Evolutionary conservation across 2,329 filamentous ascomycete genomes (phyloP), one percentile per base, ranked within the genome.

Genomic region (Blastomyces silverae): DNA sequence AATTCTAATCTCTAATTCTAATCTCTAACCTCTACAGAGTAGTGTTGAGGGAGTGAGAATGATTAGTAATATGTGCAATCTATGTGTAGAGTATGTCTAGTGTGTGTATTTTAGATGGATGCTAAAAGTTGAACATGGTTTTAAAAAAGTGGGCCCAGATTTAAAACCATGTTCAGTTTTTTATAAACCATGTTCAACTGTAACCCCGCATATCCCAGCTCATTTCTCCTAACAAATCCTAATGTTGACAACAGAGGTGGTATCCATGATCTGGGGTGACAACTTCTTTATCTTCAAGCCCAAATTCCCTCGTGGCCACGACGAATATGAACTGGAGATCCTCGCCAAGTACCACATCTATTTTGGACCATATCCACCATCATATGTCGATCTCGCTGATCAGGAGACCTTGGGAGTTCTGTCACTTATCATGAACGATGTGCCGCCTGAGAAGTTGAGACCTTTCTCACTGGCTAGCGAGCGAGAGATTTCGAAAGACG

Each of bases 401-500:
- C 8, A 64, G 39, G 63, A 65, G 39, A 69, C 61, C 2, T 56
- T 68, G 48, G 61, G 39, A 11, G n/a, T 65, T 7, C 37, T 69
- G 5, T 39, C 55, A 46, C 34, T 46, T 53, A 58, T 69, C 39
- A 70, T 69, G 64, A 55, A 66, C 7, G 22, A 62, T 61, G 65
- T 68, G 56, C 65, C 69, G 61, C 64, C 65, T 64, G 46, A 71
- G 55, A 68, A 67, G 64, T 66, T 70, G 66, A 75, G 69, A 62
- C 71, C 71, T 2, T 74, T 76, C 60, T 64, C 37, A 0, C 55
- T 58, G 17, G 67, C 69, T 20, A 69, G 65, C 61, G 69, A 70
- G 17, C 52, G 60, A 57, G 75, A 77, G 64, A 69, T 78, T 25
- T 70, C 66, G 3, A 64, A 69, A 34, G 67, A 71, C 52, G 74